Conservation (phyloP, 305 asterid genomes). For the Vinca major region DNA sequence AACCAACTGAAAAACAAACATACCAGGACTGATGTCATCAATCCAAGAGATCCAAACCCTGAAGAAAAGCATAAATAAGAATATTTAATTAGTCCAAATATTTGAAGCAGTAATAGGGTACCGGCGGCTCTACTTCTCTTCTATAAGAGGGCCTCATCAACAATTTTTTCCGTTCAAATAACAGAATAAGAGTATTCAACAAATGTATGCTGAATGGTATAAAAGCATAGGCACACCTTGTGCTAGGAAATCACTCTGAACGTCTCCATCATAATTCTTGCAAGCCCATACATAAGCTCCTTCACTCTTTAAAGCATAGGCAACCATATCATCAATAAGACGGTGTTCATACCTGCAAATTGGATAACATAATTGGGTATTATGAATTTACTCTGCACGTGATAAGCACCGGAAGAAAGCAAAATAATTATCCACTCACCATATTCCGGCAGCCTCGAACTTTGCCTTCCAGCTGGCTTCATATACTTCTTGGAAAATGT, state of each 20-base stretch:
- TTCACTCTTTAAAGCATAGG: constrained; percentile 89
- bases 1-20: constrained; percentile 11
- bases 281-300: constrained; percentile 56
- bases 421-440: constrained; percentile 32
- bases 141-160: background rate
- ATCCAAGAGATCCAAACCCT: constrained; percentile 96
- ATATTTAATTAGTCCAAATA: background rate
- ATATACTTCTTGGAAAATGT: constrained; percentile 85
- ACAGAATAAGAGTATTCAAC: no score
- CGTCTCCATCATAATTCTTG: constrained; percentile 15
- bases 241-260: constrained; percentile 15
- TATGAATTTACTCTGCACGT: background rate
- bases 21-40: constrained; percentile 94
- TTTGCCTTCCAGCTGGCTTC: constrained; percentile 73
- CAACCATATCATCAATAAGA: constrained; percentile 97
- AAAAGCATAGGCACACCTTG: constrained; percentile 2
- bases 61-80: constrained; percentile 14
- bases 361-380: constrained; percentile 6
- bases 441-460: constrained; percentile 79
- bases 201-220: background rate
- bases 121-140: background rate
- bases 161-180: background rate
- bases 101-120: background rate
- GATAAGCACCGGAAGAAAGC: constrained; percentile 3
- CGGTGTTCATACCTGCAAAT: constrained; percentile 85